phyloP scores from a whole-genome alignment of 1,284 basidiomycete species.

The Earliella scabrosa region DNA sequence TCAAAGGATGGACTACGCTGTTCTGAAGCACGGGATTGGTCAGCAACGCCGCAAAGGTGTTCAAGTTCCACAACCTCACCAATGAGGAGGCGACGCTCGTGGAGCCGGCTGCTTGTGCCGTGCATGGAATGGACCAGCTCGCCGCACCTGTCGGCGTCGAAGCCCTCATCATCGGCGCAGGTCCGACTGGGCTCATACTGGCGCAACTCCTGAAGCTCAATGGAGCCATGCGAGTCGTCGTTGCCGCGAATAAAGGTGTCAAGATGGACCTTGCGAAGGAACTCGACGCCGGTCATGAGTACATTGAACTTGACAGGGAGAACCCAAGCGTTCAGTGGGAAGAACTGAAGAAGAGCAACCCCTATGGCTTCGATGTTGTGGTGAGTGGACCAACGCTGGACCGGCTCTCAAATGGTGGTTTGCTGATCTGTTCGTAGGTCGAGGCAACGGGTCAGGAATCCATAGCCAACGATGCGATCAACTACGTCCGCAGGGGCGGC shows the following conservation, averaged over 20 bases:
- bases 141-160: slow-evolving; percentile 78
- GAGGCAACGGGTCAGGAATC: slow-evolving; percentile 87
- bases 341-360: slow-evolving; percentile 77
- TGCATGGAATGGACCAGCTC: slow-evolving; percentile 88
- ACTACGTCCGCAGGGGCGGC: slow-evolving; percentile 83
- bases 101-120: slow-evolving; percentile 87
- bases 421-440: too few species aligned
- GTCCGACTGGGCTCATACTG: slow-evolving; percentile 83
- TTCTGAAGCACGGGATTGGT: background rate
- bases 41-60: slow-evolving; percentile 73
- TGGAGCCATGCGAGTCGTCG: slow-evolving; percentile 75
- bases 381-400: slow-evolving; percentile 35
- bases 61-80: slow-evolving; percentile 84
- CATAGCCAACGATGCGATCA: slow-evolving; percentile 79
- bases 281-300: slow-evolving; percentile 78
- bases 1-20: slow-evolving; percentile 28
- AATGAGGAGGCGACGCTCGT: slow-evolving; percentile 89
- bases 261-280: slow-evolving; percentile 84
- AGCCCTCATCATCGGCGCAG: slow-evolving; percentile 78
- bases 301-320: slow-evolving; percentile 80
- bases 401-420: slow-evolving; percentile 23
- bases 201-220: slow-evolving; percentile 86
- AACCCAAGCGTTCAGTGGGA: slow-evolving; percentile 83
- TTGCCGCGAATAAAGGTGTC: slow-evolving; percentile 85
- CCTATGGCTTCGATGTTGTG: slow-evolving; percentile 88